A percentile compares a stretch with the other conserved stretches of the same genome.
phyloP scores from a whole-genome alignment of 345 rosid species.

The Erysimum cheiranthoides region DNA sequence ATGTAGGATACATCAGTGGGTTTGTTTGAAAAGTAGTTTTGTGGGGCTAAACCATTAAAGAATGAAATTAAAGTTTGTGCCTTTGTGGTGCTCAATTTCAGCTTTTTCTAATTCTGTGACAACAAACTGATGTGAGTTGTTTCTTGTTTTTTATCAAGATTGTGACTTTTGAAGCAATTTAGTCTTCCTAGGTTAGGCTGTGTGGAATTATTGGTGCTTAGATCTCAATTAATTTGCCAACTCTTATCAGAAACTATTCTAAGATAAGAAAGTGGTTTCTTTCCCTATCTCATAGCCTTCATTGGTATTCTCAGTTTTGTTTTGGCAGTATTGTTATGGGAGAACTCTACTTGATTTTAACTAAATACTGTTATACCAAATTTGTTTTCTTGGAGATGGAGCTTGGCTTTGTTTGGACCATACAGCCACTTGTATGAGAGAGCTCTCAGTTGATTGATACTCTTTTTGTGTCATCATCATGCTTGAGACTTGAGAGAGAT shows the following conservation, averaged over 20 bases:
- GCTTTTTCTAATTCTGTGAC: slow-evolving; percentile 8
- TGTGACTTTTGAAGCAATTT: slow-evolving; percentile 25
- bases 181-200: slow-evolving; percentile 26
- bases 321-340: slow-evolving; percentile 40
- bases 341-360: not conserved
- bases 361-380: slow-evolving; percentile 10
- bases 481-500: slow-evolving; percentile 22
- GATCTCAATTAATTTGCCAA: not conserved
- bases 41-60: slow-evolving; percentile 20
- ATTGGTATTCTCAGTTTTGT: slow-evolving; percentile 33
- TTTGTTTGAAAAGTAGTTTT: not conserved
- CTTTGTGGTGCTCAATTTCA: slow-evolving; percentile 30
- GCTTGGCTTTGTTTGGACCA: slow-evolving; percentile 38
- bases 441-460: slow-evolving; percentile 18
- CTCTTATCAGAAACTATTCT: slow-evolving; percentile 7
- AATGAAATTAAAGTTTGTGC: slow-evolving; percentile 27
- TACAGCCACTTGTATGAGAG: slow-evolving; percentile 32
- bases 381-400: slow-evolving; percentile 16
- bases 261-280: slow-evolving; percentile 13
- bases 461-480: slow-evolving; percentile 39
- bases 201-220: slow-evolving; percentile 25
- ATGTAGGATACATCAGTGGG: not conserved
- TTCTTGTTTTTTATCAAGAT: slow-evolving; percentile 15
- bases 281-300: slow-evolving; percentile 6
- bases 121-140: slow-evolving; percentile 30